Base-by-base conservation (phyloP, 2,329 filamentous ascomycete species). In the Microcyclospora pomicola region DNA sequence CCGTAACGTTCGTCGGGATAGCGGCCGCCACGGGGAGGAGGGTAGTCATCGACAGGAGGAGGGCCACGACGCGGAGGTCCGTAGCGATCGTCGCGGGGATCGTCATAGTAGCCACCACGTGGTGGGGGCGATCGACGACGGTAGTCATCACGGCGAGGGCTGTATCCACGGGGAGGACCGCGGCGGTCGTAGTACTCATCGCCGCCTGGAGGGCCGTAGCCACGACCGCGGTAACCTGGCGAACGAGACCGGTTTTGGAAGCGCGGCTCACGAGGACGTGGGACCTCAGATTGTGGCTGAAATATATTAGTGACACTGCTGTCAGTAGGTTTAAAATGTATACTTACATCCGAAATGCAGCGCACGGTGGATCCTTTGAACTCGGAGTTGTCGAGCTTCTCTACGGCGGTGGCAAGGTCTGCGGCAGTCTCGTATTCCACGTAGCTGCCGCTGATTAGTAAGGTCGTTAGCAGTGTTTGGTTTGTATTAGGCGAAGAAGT, bases 391-490 rank as follows among this genome's bases (percentile, higher is more conserved):
- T 96, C 86, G 46, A 98, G 81, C 65, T 95, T 95, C 61, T 95
- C 86, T 40, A 96, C 84, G 38, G 91, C 91, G 42, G 80, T 80
- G 59, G 83, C 85, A 42, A 98, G 68, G 56, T 98, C 91, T 49
- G 77, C 79, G 42, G 82, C 82, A 45, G 85, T 93, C 66, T 98
- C 91, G 56, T 95, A 98, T 60, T 98, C 91, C 58, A 98, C 88
- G 61, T 95, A 96, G 55, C 88, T 95, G 32, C 5, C 32, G 29
- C 15, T 11, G n/a, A 28, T 43, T 33, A 43, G 39, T 31, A 12
- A 5, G 7, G 7, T 7, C 19, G 7, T 24, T 24, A 36, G 34
- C 34, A 30, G 15, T 29, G n/a, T 19, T 13, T 14, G 5, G 5
- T 28, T 11, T 33, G 15, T 14, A 27, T 3, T 5, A 13, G 14